Conservation (phyloP, 768 basidiomycete species). For the Psilocybe subaeruginosa region DNA sequence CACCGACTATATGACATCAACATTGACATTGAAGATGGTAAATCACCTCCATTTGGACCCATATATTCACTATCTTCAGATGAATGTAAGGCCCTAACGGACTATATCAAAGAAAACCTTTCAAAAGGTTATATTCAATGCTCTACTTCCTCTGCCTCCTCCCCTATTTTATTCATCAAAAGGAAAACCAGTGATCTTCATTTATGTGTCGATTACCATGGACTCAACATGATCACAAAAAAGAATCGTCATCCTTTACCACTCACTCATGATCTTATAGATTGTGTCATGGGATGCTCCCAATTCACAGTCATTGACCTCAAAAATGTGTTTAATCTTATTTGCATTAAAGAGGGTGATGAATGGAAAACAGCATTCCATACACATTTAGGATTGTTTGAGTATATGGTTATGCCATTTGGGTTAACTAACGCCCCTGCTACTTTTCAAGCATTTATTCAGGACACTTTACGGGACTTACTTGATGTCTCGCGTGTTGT, state of each 20-base stretch:
- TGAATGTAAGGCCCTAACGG: constrained; percentile 31
- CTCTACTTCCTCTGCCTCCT: constrained; percentile 31
- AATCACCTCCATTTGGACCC: constrained; percentile 32
- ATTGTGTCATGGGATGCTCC: constrained; percentile 17
- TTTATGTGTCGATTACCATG: constrained; percentile 34
- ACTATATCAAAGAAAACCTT: constrained; percentile 21
- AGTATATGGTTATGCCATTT: background rate
- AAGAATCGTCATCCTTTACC: constrained; percentile 35
- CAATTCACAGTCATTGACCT: constrained; percentile 38
- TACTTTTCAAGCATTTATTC: background rate
- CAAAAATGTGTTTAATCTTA: constrained; percentile 11
- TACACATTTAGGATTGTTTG: background rate
- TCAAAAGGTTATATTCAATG: constrained; percentile 35
- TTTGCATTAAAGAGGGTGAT: constrained; percentile 29
- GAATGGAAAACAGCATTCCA: constrained; percentile 1
- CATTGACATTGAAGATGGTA: constrained; percentile 36
- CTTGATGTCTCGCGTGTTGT: background rate
- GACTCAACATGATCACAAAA: constrained; percentile 36
- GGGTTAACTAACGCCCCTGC: background rate
- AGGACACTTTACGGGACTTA: background rate
- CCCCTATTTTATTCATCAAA: constrained; percentile 35
- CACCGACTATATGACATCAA: constrained; percentile 37
- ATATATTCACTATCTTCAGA: constrained; percentile 33
- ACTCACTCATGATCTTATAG: constrained; percentile 28
- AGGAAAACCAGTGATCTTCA: constrained; percentile 35